Evolutionary conservation across 1,284 basidiomycete species (phyloP), one percentile per base, ranked within the genome.

Genomic region (Sutorius eximius): DNA sequence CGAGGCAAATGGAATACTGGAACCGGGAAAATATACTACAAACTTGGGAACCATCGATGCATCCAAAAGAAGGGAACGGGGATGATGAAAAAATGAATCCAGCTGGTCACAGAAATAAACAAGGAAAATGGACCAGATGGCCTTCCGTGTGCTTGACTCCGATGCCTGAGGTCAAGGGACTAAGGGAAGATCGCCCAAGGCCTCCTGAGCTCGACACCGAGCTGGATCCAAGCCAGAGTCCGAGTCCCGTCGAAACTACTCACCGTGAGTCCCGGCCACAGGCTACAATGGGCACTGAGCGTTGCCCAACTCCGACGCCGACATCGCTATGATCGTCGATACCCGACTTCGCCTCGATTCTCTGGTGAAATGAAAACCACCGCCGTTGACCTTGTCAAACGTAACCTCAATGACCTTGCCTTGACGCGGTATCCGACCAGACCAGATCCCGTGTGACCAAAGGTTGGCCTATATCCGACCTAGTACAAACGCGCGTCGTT

Each of bases 101-200:
- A 44, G 3, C 48, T 53, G 56, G 42, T 22, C 53, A 16, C 16
- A 30, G 20, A 57, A 24, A 10, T n/a, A 16, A 10, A 12, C 1
- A 24, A 53, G 9, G 30, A 22, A 16, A n/a, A 29, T 36, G 29
- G 33, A 59, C 57, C 57, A 46, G 38, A 18, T 18, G 44, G 42
- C 37, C 42, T 42, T 55, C 51, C 51, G 10, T 18, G 5, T 13
- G 29, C 33, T 51, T 33, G 45, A 45, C 15, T 29, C 41, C 36
- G 4, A 36, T 7, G 8, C 27, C 30, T 2, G 29, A 30, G 44
- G 32, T 29, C 38, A 36, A 33, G 20, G 20, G 18, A 8, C 18
- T 5, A 27, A 41, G 11, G 22, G 7, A 45, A 34, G n/a, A 22
- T 24, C 27, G 1, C 36, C 15, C 13, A 1, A 36, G 36, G 38